A percentile compares a stretch with the other conserved stretches of the same genome.
Conservation (phyloP, 2,329 filamentous ascomycete genomes). For the Aspergillus fumigatus region DNA sequence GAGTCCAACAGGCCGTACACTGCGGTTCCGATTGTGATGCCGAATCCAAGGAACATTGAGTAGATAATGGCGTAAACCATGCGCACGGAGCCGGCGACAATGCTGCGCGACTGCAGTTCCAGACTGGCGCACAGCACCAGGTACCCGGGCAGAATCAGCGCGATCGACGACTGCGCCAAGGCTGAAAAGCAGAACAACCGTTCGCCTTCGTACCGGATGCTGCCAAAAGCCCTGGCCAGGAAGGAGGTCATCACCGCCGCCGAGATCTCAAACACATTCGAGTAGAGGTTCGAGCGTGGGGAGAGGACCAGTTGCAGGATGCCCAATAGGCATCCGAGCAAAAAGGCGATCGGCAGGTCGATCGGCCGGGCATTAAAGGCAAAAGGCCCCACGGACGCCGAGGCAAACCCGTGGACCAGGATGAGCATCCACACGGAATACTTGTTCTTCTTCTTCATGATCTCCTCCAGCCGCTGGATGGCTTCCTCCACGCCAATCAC, state of each 20-base stretch:
- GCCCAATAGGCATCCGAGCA: constrained; percentile 71
- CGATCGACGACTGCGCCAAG: constrained; percentile 67
- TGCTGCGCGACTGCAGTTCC: constrained; percentile 65
- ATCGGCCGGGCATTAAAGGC: constrained; percentile 74
- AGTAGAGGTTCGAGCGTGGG: constrained; percentile 65
- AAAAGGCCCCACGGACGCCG: constrained; percentile 65
- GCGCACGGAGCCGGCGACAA: constrained; percentile 69
- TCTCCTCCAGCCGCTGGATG: constrained; percentile 46
- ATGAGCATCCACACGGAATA: constrained; percentile 55
- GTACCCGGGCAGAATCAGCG: constrained; percentile 67
- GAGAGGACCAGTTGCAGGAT: constrained; percentile 71
- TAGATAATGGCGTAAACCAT: constrained; percentile 74
- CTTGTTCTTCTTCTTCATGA: constrained; percentile 55
- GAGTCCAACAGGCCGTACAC: constrained; percentile 59
- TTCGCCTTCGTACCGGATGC: constrained; percentile 50
- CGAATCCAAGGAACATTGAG: constrained; percentile 67
- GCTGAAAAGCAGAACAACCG: constrained; percentile 67
- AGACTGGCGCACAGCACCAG: constrained; percentile 59
- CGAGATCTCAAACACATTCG: constrained; percentile 63
- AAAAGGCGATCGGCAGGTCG: constrained; percentile 73
- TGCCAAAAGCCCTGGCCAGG: constrained; percentile 64
- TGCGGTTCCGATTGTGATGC: constrained; percentile 63
- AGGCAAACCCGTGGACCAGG: constrained; percentile 67
- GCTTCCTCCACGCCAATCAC: constrained; percentile 46
- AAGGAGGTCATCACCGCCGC: constrained; percentile 66